Percentiles rank a stretch among this genome's conserved stretches.
phyloP scores from a whole-genome alignment of 805 yeast genomes.

The Yarrowia sp. region DNA sequence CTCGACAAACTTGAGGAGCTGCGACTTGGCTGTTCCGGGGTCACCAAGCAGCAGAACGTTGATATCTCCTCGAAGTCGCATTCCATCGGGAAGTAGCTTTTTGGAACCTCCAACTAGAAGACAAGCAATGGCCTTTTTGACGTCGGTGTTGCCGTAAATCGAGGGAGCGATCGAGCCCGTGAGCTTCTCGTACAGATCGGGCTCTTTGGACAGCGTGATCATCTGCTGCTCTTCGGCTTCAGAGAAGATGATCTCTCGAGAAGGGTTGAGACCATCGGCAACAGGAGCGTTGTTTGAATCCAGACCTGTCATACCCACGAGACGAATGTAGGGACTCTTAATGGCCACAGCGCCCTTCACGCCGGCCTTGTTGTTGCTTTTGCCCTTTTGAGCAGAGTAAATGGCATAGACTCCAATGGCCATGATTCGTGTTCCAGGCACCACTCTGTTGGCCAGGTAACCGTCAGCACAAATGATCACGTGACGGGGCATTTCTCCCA shows the following conservation, averaged over 20 bases:
- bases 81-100: constrained; percentile 90
- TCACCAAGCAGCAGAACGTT: constrained; percentile 93
- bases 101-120: constrained; percentile 93
- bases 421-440: constrained; percentile 95
- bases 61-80: constrained; percentile 96
- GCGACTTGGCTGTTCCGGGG: constrained; percentile 99
- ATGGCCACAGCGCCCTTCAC: constrained; percentile 73
- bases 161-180: constrained; percentile 94
- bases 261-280: constrained; percentile 11
- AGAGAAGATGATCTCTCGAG: constrained; percentile 72
- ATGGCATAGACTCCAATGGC: constrained; percentile 92
- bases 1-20: constrained; percentile 91
- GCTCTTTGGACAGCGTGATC: constrained; percentile 76
- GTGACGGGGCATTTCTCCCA: constrained; percentile 98
- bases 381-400: constrained; percentile 71
- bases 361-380: constrained; percentile 46
- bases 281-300: constrained; percentile 27
- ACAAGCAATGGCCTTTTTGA: constrained; percentile 92
- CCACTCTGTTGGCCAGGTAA: constrained; percentile 83
- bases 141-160: constrained; percentile 91
- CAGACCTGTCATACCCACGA: constrained; percentile 77
- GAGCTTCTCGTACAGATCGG: constrained; percentile 84
- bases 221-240: constrained; percentile 97
- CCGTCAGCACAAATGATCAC: constrained; percentile 87
- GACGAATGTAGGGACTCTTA: constrained; percentile 87